Evolutionary conservation across 345 rosid genomes (phyloP).

Genomic region (Lepidium africanum): DNA sequence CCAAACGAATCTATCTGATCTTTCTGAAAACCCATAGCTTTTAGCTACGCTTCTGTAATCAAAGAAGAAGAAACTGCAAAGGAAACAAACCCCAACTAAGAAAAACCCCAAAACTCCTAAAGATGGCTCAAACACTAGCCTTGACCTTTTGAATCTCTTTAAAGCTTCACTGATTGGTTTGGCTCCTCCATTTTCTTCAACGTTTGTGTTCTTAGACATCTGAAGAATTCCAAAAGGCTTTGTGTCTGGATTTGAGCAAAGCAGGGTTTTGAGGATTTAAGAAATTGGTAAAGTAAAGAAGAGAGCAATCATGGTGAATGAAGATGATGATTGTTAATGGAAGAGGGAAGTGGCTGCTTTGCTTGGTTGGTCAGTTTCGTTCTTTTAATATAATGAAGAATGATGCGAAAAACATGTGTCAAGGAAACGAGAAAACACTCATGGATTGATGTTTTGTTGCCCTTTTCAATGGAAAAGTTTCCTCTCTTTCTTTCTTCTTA

Average conservation of each 20-base stretch:
- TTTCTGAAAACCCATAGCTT: slow-evolving; percentile 44
- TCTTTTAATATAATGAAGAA: slow-evolving; percentile 8
- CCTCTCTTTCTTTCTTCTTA: background rate
- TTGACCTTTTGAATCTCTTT: slow-evolving; percentile 58
- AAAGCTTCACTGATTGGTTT: slow-evolving; percentile 34
- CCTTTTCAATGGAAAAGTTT: background rate
- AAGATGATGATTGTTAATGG: slow-evolving; percentile 12
- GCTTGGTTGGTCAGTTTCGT: slow-evolving; percentile 32
- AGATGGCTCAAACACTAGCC: slow-evolving; percentile 59
- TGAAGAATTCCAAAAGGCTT: slow-evolving; percentile 1
- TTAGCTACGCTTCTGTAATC: slow-evolving; percentile 46
- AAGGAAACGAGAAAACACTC: slow-evolving; percentile 29
- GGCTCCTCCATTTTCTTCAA: slow-evolving; percentile 27
- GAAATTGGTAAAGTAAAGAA: background rate
- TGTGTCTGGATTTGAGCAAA: background rate
- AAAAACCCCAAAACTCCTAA: slow-evolving; percentile 60
- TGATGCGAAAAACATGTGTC: slow-evolving; percentile 36
- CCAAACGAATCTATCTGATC: slow-evolving; percentile 62
- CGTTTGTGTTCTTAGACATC: slow-evolving; percentile 41
- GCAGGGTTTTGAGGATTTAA: background rate
- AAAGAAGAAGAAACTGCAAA: slow-evolving; percentile 63
- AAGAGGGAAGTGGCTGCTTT: slow-evolving; percentile 7
- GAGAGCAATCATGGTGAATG: background rate
- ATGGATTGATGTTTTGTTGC: slow-evolving; percentile 1
- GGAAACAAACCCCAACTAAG: slow-evolving; percentile 42